Percentiles rank a stretch among this genome's conserved stretches.
Evolutionary conservation across 192 early-diverging fungal genomes (phyloP).

Genomic region (Irineochytrium annulatum): DNA sequence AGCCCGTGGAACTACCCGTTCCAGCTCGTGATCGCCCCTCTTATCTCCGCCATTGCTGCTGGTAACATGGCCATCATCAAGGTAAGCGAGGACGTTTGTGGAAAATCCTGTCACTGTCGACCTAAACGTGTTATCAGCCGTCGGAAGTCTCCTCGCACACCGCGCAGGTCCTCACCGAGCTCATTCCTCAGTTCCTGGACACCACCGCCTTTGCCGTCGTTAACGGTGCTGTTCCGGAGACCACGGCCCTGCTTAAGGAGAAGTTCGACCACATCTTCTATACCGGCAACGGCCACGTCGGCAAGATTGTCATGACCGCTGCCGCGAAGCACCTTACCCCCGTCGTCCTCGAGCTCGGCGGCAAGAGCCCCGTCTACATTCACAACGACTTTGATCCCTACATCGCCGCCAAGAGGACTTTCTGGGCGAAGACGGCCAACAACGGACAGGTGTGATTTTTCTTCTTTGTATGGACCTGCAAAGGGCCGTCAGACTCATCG

Average conservation of each 20-base stretch:
- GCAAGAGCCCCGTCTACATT: constrained; percentile 73
- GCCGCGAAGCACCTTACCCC: constrained; percentile 82
- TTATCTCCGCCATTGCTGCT: constrained; percentile 82
- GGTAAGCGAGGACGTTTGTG: constrained; percentile 9
- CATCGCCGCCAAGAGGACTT: constrained; percentile 64
- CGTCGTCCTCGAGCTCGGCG: constrained; percentile 91
- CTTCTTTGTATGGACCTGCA: background rate
- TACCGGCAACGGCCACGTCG: constrained; percentile 80
- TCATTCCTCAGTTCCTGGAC: constrained; percentile 79
- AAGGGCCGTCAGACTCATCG: background rate
- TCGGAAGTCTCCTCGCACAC: constrained; percentile 73
- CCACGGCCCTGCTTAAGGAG: constrained; percentile 67
- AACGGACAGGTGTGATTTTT: constrained; percentile 67
- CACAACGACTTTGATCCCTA: constrained; percentile 52
- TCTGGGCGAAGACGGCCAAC: constrained; percentile 82
- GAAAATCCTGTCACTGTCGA: background rate
- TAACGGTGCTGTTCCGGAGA: constrained; percentile 71
- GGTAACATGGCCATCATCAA: constrained; percentile 69
- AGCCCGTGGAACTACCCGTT: constrained; percentile 32
- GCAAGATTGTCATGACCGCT: constrained; percentile 75
- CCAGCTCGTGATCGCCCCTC: constrained; percentile 66
- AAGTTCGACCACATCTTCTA: constrained; percentile 91
- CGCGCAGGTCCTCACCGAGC: constrained; percentile 54
- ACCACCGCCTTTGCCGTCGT: constrained; percentile 57
- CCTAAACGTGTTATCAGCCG: constrained; percentile 40